Base-by-base conservation (phyloP, 2,329 filamentous ascomycete species). In the Cladosporium sp. region DNA sequence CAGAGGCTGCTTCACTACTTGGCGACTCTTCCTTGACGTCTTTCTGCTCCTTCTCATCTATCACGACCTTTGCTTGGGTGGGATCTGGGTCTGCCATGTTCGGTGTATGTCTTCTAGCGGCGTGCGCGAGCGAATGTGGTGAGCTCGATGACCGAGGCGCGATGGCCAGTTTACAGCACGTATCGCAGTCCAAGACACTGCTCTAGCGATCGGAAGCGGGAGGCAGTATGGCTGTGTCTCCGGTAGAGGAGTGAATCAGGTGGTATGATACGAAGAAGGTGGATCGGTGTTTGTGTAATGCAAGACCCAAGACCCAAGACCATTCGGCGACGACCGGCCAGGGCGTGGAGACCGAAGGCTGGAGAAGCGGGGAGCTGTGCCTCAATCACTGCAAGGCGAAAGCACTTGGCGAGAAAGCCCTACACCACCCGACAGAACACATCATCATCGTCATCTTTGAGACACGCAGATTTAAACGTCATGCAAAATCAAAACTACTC, bases 21-120 rank as follows among this genome's bases (percentile, higher is more conserved):
- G 61, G 28, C 5, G 61, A 57, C 11, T 28, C 51, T 26, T 18
- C 51, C 21, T 44, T 32, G 15, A 26, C 51, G 2, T 64, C 51
- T 15, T 64, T 21, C 18, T 64, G 34, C 18, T 64, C 61, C 18
- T 64, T 54, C 54, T 65, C 63, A 54, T 70, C 68, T 26, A 67
- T 64, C 26, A 65, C 15, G 36, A 70, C 67, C 26, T 38, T 32
- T 14, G 59, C 66, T 38, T 62, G 54, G 5, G 21, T 55, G 8
- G 66, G 68, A 21, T 64, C 55, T 18, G 64, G 63, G 18, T 65
- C 63, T 18, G 63, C 63, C 63, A 65, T 65, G 28, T 24, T 44
- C 32, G 18, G 15, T 24, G 24, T 36, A 34, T 36, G 32, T 41
- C 32, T 41, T n/a, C 14, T 41, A 14, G 24, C 55, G 4, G n/a